These are phyloP conservation scores for Phenoliferia sp. DNA, from an alignment of 1,284 basidiomycete species.

Conservation along the genomic window DNA sequence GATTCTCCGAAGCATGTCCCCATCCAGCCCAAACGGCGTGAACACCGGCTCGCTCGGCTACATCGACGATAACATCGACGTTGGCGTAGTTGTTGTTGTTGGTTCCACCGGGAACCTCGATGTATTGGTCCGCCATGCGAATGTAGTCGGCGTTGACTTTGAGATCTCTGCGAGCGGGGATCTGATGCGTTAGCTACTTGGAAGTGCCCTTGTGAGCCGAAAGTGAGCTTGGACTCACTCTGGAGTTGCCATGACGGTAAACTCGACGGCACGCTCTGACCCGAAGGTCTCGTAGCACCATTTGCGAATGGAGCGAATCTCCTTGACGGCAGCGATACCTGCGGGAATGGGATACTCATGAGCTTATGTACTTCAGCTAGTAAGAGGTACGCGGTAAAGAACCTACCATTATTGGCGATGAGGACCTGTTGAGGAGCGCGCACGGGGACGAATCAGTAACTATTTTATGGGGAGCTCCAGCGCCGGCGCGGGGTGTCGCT, in stretches of 20 bases:
- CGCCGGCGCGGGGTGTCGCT: no score
- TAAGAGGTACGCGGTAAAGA: background rate
- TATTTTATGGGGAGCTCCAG: background rate
- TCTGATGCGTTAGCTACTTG: background rate
- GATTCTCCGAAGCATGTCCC: conserved; percentile 99
- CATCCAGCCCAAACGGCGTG: conserved; percentile 99
- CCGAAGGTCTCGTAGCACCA: conserved; percentile 99
- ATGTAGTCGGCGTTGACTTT: conserved; percentile 98
- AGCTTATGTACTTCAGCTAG: background rate
- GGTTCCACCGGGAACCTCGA: conserved; percentile 95
- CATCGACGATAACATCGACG: conserved; percentile 97
- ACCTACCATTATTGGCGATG: conserved; percentile 87
- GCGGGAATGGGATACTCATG: background rate
- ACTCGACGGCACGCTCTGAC: conserved; percentile 90
- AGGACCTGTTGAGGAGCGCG: conserved; percentile 59
- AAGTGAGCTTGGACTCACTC: conserved; percentile 54
- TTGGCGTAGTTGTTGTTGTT: conserved; percentile 99
- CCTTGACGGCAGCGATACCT: conserved; percentile 98
- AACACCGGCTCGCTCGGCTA: conserved; percentile 93
- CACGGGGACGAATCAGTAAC: background rate
- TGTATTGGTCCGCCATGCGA: conserved; percentile 98
- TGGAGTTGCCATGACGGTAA: conserved; percentile 99
- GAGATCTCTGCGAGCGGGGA: conserved; percentile 57
- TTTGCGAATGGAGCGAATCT: conserved; percentile 97
- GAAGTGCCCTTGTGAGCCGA: background rate